Evolutionary conservation across 768 basidiomycete species (phyloP).

Genomic region (Mycena crocata): DNA sequence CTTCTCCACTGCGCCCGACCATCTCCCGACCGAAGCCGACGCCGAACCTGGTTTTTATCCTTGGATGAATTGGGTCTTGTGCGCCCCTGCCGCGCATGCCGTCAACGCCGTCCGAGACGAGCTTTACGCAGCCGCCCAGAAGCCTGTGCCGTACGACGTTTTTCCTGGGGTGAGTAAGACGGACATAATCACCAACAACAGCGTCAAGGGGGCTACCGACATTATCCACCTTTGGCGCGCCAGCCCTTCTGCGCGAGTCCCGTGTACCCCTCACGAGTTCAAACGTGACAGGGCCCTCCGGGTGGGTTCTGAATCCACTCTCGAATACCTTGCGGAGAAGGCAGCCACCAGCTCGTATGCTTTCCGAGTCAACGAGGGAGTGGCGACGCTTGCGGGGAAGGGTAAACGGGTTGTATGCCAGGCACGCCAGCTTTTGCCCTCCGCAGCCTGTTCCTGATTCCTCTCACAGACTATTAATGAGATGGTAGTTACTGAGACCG

Average conservation of each 20-base stretch:
- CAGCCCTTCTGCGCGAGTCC: background rate
- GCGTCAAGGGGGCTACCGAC: conserved; percentile 4
- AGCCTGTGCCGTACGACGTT: background rate
- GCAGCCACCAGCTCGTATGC: background rate
- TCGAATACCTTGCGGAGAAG: conserved; percentile 14
- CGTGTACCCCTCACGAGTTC: conserved; percentile 15
- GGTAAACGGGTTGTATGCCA: background rate
- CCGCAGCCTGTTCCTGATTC: conserved; percentile 3
- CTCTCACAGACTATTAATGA: conserved; percentile 11
- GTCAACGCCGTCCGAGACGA: conserved; percentile 20
- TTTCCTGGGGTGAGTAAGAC: conserved; percentile 3
- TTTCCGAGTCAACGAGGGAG: background rate
- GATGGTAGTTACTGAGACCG: conserved; percentile 11
- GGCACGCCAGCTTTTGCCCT: conserved; percentile 8
- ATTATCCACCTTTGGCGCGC: conserved; percentile 17
- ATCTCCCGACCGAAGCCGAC: background rate
- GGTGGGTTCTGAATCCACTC: background rate
- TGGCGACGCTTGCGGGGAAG: conserved; percentile 17
- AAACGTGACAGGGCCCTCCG: conserved; percentile 12
- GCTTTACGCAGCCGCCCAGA: conserved; percentile 3
- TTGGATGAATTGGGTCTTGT: conserved; percentile 7
- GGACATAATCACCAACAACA: background rate
- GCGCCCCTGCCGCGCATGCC: conserved; percentile 11
- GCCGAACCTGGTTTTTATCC: conserved; percentile 6
- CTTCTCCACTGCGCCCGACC: background rate